Percentiles rank a stretch among this genome's conserved stretches.
Evolutionary conservation across 129 eudicot species (phyloP).

Genomic region (Deinandra increscens): DNA sequence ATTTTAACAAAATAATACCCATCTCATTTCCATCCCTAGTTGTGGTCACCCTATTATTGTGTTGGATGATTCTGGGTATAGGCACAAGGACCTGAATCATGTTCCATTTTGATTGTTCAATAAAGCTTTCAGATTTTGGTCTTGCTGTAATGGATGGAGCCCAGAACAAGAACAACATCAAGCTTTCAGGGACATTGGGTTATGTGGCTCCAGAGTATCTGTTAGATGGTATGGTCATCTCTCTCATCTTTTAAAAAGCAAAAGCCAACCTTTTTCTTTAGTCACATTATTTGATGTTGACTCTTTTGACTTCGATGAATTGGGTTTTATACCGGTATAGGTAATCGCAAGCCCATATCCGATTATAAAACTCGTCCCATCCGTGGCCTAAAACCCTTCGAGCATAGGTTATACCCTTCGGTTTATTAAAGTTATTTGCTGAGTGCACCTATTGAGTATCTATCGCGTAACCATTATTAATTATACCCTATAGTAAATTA

Average conservation of each 20-base stretch:
- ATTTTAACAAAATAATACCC: too few relatives aligned
- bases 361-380: too few relatives aligned
- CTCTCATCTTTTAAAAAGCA: constrained; percentile 23
- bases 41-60: neutral
- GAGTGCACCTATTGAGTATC: too few relatives aligned
- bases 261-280: neutral
- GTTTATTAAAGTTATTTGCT: too few relatives aligned
- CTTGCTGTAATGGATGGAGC: constrained; percentile 65
- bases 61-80: neutral
- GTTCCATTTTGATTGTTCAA: constrained; percentile 14
- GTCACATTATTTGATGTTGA: neutral
- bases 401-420: too few relatives aligned
- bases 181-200: constrained; percentile 88
- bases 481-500: too few relatives aligned
- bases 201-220: constrained; percentile 94
- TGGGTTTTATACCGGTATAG: too few relatives aligned
- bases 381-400: too few relatives aligned
- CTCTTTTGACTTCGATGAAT: too few relatives aligned
- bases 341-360: too few relatives aligned
- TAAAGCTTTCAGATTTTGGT: constrained; percentile 78
- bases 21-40: too few relatives aligned
- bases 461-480: too few relatives aligned
- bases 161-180: constrained; percentile 53
- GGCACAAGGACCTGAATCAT: neutral
- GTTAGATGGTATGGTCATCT: constrained; percentile 59